phyloP scores from a whole-genome alignment of 352 stramenopile species.

The Aphanomyces cochlioides region DNA sequence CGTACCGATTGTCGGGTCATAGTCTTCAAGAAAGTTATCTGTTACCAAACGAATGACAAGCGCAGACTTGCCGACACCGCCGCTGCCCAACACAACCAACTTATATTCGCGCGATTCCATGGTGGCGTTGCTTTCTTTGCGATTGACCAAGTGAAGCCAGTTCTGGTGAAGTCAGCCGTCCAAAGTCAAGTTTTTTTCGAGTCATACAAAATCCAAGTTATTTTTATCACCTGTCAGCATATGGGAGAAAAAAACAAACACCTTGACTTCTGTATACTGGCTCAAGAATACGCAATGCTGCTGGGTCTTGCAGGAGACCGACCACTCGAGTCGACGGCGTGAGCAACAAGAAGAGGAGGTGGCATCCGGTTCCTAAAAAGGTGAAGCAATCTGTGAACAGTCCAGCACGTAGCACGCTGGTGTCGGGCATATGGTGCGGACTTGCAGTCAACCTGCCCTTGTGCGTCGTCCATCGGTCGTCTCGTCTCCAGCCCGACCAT shows the following conservation, averaged over 20 bases:
- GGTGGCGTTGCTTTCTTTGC: background rate
- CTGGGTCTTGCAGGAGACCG: background rate
- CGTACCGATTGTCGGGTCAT: constrained; percentile 88
- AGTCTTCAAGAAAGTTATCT: constrained; percentile 91
- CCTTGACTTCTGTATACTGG: background rate
- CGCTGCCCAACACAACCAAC: constrained; percentile 81
- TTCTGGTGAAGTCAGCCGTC: constrained; percentile 26
- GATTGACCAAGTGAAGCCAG: constrained; percentile 21
- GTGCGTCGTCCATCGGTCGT: too few species aligned
- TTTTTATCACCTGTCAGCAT: too few species aligned
- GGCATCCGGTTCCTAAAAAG: background rate
- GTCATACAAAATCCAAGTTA: constrained; percentile 4
- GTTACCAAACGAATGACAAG: constrained; percentile 90
- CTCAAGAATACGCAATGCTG: too few species aligned
- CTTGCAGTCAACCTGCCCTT: too few species aligned
- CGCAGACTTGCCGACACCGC: constrained; percentile 88
- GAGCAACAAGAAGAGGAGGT: background rate
- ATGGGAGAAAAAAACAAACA: background rate
- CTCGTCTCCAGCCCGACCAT: too few species aligned
- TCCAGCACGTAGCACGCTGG: too few species aligned
- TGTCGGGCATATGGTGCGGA: too few species aligned
- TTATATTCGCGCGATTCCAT: constrained; percentile 29
- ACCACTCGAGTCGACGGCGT: background rate
- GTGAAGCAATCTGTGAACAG: background rate
- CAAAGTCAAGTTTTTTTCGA: background rate